phyloP scores from a whole-genome alignment of 176 grass and related monocot species.

The Paspalum vaginatum region DNA sequence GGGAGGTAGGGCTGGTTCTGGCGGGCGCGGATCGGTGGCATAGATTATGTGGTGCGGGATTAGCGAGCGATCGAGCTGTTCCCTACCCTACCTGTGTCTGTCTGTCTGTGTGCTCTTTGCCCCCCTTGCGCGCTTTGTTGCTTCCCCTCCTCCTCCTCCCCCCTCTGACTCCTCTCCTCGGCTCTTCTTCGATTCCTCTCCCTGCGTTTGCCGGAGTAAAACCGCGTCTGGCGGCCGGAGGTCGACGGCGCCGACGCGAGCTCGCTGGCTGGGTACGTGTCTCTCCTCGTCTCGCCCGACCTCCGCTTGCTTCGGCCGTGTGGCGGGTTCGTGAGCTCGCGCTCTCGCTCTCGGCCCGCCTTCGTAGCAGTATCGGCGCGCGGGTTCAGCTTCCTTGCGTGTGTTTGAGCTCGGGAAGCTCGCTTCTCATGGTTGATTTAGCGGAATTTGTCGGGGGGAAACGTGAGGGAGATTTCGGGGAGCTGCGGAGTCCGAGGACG shows the following conservation, averaged over 20 bases:
- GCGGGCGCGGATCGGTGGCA: constrained; percentile 32
- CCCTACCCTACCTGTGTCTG: constrained; percentile 50
- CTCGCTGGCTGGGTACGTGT: constrained; percentile 38
- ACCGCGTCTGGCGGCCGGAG: not conserved
- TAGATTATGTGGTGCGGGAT: constrained; percentile 57
- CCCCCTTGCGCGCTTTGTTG: constrained; percentile 4
- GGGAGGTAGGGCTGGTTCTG: not conserved
- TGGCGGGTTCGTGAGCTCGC: constrained; percentile 4
- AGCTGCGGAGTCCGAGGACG: not conserved
- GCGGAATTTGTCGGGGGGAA: not conserved
- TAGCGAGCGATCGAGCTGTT: constrained; percentile 65
- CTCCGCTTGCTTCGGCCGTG: constrained; percentile 1
- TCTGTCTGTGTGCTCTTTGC: constrained; percentile 7
- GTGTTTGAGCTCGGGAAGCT: not conserved
- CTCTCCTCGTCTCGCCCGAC: constrained; percentile 12
- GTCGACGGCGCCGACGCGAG: not conserved
- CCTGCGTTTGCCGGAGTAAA: not conserved
- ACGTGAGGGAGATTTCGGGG: constrained; percentile 11
- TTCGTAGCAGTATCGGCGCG: not conserved
- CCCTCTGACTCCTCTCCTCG: not conserved
- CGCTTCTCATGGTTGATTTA: not conserved
- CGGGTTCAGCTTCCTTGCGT: not conserved
- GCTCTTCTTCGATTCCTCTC: not conserved
- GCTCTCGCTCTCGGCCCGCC: not conserved
- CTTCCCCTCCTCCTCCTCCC: not conserved